Evolutionary conservation across 2,329 filamentous ascomycete genomes (phyloP), one percentile per base, ranked within the genome.

Genomic region (Aspergillus versicolor): DNA sequence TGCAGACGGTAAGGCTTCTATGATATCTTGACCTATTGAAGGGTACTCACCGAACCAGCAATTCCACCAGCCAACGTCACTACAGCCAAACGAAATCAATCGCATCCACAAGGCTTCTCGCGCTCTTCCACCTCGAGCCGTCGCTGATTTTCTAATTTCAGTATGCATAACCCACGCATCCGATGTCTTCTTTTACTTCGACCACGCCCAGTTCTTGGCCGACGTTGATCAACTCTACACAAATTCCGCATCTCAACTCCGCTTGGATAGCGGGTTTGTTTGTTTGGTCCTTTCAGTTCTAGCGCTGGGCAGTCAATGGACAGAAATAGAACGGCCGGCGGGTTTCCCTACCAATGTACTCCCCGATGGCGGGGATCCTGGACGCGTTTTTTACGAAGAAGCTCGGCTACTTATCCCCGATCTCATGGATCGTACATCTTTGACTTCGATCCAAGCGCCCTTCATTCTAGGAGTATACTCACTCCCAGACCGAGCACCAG

Each of bases 241-340:
- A 1, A 37, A 62, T 21, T 6, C 42, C 5, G 37, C 5, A 6
- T 63, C 58, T 3, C 21, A 53, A 4, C 37, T 63, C 38, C 56
- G 61, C 13, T 53, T 40, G 17, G 59, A 64, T 32, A 40, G 55
- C n/a, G 54, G 52, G 19, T 64, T 64, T 47, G 47, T 64, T 2
- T 61, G 62, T 44, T 49, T 64, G 17, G 57, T 45, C 15, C 49
- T 64, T 50, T 61, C 61, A 21, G 48, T 49, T 11, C 61, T 64
- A 17, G 72, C 71, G 0, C 55, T 74, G 5, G 71, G 70, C 0
- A 73, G 72, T 32, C 73, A 75, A 30, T 74, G 70, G 67, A 71
- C 71, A 1, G 61, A 65, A 0, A 55, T 75, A 5, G 69, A 69
- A 34, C 63, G 60, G 43, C 68, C 69, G 34, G 38, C 41, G 15